Percentiles rank a stretch among this genome's conserved stretches.
phyloP scores from a whole-genome alignment of 768 basidiomycete species.

The Mycena epipterygia region DNA sequence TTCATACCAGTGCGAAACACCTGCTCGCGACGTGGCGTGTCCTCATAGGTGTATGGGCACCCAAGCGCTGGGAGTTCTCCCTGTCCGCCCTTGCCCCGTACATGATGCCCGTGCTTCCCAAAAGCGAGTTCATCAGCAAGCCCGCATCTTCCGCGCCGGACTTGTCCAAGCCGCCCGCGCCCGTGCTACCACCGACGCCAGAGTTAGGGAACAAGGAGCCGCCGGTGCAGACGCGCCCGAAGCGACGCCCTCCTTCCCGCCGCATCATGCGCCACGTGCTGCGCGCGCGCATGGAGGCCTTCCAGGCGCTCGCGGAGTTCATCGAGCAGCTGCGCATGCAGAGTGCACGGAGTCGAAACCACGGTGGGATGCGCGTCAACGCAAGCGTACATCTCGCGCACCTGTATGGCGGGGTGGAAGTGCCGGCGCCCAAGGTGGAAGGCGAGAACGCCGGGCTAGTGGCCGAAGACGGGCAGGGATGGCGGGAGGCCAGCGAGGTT shows the following conservation, averaged over 20 bases:
- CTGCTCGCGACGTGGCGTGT: conserved; percentile 94
- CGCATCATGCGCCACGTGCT: conserved; percentile 92
- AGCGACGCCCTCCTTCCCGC: conserved; percentile 77
- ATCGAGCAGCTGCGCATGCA: conserved; percentile 67
- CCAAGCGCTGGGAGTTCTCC: conserved; percentile 86
- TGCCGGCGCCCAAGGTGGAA: conserved; percentile 39
- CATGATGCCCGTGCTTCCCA: conserved; percentile 73
- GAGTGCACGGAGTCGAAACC: conserved; percentile 46
- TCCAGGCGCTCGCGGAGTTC: conserved; percentile 79
- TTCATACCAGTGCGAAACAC: conserved; percentile 79
- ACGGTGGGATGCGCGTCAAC: conserved; percentile 56
- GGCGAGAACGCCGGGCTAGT: conserved; percentile 43
- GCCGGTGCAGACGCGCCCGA: conserved; percentile 52
- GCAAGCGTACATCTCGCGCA: conserved; percentile 63
- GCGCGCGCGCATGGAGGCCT: conserved; percentile 86
- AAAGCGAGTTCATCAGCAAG: conserved; percentile 80
- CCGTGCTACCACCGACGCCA: conserved; percentile 40
- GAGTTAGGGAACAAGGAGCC: conserved; percentile 54
- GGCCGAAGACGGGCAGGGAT: conserved; percentile 57
- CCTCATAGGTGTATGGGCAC: conserved; percentile 95
- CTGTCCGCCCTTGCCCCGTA: conserved; percentile 80
- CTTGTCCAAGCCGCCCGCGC: conserved; percentile 35
- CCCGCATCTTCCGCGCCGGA: conserved; percentile 43
- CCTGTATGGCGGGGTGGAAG: conserved; percentile 63
- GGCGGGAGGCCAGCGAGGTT: conserved; percentile 80